These are phyloP conservation scores for Parafenestella ontariensis DNA, from an alignment of 2,329 filamentous ascomycete genomes.

Conservation along the genomic window DNA sequence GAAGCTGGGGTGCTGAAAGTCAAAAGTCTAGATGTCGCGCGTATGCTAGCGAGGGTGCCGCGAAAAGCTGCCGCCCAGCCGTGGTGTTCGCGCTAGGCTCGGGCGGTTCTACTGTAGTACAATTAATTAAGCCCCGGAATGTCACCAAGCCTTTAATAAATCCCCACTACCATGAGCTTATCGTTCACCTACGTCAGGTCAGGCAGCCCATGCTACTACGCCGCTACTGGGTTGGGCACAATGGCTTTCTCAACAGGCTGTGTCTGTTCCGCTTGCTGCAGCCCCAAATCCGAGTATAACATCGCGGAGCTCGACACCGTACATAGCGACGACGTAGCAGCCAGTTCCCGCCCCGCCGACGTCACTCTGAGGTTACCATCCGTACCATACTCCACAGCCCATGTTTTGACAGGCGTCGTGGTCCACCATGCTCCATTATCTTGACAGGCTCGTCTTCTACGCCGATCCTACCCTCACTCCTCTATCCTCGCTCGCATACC, in stretches of 20 bases:
- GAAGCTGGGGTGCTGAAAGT: not conserved
- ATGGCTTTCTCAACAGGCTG: not conserved
- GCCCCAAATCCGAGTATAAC: too few relatives aligned
- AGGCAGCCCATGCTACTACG: not conserved
- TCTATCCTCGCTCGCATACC: constrained; percentile 37
- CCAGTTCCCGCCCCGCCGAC: constrained; percentile 19
- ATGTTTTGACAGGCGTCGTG: constrained; percentile 3
- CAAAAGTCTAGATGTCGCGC: not conserved
- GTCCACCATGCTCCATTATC: constrained; percentile 33
- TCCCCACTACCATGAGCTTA: not conserved
- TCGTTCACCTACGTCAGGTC: not conserved
- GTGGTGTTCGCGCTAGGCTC: not conserved
- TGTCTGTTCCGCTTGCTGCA: not conserved
- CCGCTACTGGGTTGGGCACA: not conserved
- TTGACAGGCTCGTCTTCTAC: constrained; percentile 39
- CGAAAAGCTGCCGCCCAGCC: constrained; percentile 12
- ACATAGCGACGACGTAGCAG: constrained; percentile 4
- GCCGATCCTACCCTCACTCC: constrained; percentile 40
- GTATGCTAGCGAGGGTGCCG: constrained; percentile 4
- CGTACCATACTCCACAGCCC: not conserved
- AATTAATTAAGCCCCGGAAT: too few relatives aligned
- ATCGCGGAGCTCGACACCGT: too few relatives aligned
- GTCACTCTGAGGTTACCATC: constrained; percentile 13
- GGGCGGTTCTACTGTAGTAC: not conserved
- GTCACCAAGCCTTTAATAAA: not conserved